A percentile compares a stretch with the other conserved stretches of the same genome.
These are phyloP conservation scores for Candida corydali DNA, from an alignment of 805 yeast genomes.

Conservation along the genomic window DNA sequence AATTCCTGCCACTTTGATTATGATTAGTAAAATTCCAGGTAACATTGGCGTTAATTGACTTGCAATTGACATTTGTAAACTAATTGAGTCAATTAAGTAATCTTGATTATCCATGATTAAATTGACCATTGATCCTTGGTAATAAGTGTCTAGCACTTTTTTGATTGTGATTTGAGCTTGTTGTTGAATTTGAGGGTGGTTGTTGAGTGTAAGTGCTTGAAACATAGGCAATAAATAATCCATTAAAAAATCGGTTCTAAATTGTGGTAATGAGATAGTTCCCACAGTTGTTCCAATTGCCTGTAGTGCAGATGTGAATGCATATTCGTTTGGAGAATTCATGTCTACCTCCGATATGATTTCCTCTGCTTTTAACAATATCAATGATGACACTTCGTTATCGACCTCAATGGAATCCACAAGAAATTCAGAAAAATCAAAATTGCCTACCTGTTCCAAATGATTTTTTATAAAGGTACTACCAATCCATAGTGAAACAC, in stretches of 20 bases:
- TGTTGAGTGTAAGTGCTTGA: constrained; percentile 61
- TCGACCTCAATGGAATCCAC: constrained; percentile 11
- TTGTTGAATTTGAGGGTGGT: constrained; percentile 41
- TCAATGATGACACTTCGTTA: constrained; percentile 24
- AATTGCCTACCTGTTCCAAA: constrained; percentile 13
- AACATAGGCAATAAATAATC: constrained; percentile 71
- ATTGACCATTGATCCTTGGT: constrained; percentile 48
- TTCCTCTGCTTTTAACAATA: constrained; percentile 36
- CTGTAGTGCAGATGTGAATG: constrained; percentile 41
- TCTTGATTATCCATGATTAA: constrained; percentile 70
- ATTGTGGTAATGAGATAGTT: constrained; percentile 23
- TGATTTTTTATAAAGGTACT: constrained; percentile 13
- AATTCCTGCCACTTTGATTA: constrained; percentile 68
- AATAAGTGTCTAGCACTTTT: constrained; percentile 39
- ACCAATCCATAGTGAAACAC: constrained; percentile 31
- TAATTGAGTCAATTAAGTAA: constrained; percentile 75
- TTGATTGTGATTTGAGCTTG: constrained; percentile 58
- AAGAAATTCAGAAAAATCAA: constrained; percentile 20
- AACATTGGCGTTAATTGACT: constrained; percentile 67
- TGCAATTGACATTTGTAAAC: constrained; percentile 64
- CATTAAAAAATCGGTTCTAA: constrained; percentile 50
- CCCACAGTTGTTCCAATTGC: constrained; percentile 34
- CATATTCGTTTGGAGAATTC: constrained; percentile 15
- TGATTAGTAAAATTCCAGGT: constrained; percentile 62
- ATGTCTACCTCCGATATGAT: constrained; percentile 14